Evolutionary conservation across 2,329 filamentous ascomycete genomes (phyloP).

Genomic region (Fusarium sacchari): DNA sequence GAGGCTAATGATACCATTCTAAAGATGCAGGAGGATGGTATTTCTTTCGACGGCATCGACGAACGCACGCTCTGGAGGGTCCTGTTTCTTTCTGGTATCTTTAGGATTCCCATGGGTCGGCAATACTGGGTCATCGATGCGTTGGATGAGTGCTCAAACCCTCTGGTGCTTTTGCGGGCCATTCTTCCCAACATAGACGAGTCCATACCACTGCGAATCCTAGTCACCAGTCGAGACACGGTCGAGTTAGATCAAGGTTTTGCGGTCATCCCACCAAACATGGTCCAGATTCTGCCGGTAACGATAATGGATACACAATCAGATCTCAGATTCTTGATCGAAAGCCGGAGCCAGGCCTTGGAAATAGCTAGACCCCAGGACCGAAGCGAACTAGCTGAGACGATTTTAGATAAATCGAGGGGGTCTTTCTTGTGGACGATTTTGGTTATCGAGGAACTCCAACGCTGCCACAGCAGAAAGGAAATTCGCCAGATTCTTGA

Average conservation of each 20-base stretch:
- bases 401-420: slow-evolving; percentile 49
- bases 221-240: slow-evolving; percentile 45
- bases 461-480: slow-evolving; percentile 40
- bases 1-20: slow-evolving; percentile 38
- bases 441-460: slow-evolving; percentile 48
- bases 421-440: slow-evolving; percentile 52
- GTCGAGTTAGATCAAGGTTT: slow-evolving; percentile 29
- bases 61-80: slow-evolving; percentile 40
- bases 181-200: slow-evolving; percentile 40
- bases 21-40: slow-evolving; percentile 40
- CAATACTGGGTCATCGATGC: slow-evolving; percentile 48
- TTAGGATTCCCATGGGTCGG: not conserved
- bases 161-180: slow-evolving; percentile 42
- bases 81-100: slow-evolving; percentile 35
- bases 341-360: not conserved
- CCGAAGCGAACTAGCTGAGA: slow-evolving; percentile 36
- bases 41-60: slow-evolving; percentile 47
- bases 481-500: slow-evolving; percentile 47
- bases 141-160: slow-evolving; percentile 30
- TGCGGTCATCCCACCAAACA: slow-evolving; percentile 5
- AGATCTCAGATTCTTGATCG: slow-evolving; percentile 25
- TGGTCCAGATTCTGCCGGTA: slow-evolving; percentile 11
- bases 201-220: slow-evolving; percentile 34
- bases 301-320: slow-evolving; percentile 26
- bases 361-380: slow-evolving; percentile 23